Conservation (phyloP, 495 filamentous ascomycete species). For the Hapsidospora chrysogenum region DNA sequence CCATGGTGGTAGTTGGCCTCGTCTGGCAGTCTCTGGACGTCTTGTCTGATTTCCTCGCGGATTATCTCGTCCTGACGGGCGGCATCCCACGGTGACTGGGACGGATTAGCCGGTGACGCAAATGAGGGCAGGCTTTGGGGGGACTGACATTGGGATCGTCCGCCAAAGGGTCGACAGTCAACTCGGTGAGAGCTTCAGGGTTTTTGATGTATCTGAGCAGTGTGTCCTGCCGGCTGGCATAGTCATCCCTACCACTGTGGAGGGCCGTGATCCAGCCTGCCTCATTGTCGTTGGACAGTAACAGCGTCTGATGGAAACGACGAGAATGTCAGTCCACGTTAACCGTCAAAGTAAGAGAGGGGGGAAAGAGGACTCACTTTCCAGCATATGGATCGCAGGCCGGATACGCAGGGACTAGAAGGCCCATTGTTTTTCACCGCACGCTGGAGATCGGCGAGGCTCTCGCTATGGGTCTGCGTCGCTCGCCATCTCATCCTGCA, state of each 20-base stretch:
- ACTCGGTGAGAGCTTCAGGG: constrained; percentile 58
- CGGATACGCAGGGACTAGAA: constrained; percentile 46
- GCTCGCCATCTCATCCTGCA: constrained; percentile 43
- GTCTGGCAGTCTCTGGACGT: constrained; percentile 87
- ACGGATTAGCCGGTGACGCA: constrained; percentile 4
- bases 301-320: constrained; percentile 41
- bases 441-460: constrained; percentile 45
- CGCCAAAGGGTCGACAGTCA: constrained; percentile 60
- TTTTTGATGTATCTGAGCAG: constrained; percentile 68
- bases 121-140: neutral
- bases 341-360: neutral
- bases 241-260: constrained; percentile 52
- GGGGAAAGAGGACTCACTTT: constrained; percentile 59
- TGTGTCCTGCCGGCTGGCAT: constrained; percentile 51
- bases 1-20: constrained; percentile 76
- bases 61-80: constrained; percentile 70
- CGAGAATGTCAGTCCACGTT: neutral
- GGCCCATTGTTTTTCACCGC: constrained; percentile 40
- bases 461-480: constrained; percentile 41
- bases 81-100: constrained; percentile 76
- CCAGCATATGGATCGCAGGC: constrained; percentile 83
- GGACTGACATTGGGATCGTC: constrained; percentile 63
- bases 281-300: constrained; percentile 59
- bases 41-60: constrained; percentile 82
- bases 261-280: constrained; percentile 53